Evolutionary conservation across 2,329 filamentous ascomycete species (phyloP).

Genomic region (Fusarium lateritium): DNA sequence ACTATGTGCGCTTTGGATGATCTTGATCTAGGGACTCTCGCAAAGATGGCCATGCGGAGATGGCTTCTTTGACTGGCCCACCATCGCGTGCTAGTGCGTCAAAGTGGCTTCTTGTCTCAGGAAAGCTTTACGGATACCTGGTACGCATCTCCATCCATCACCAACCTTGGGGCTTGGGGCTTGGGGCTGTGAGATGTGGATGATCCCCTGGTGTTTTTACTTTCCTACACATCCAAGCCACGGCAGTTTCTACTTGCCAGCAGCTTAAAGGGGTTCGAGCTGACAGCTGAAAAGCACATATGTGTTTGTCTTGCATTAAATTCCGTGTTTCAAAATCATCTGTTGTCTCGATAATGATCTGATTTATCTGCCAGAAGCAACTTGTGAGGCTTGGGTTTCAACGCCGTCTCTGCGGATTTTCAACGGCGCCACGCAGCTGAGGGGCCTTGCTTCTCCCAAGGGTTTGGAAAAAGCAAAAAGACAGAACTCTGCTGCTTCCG

Average conservation of each 20-base stretch:
- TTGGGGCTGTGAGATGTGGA: conserved; percentile 3
- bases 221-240: not conserved
- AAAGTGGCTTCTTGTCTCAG: conserved; percentile 33
- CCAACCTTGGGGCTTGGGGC: not conserved
- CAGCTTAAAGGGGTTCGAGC: not conserved
- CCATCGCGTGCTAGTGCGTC: conserved; percentile 21
- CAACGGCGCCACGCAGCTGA: conserved; percentile 8
- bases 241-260: not conserved
- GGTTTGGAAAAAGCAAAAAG: conserved; percentile 32
- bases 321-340: conserved; percentile 13
- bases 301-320: conserved; percentile 5
- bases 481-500: not conserved
- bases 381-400: conserved; percentile 8
- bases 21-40: conserved; percentile 18
- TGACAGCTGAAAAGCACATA: conserved; percentile 11
- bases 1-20: conserved; percentile 3
- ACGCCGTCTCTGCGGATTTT: conserved; percentile 7
- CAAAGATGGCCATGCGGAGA: conserved; percentile 19
- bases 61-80: conserved; percentile 13
- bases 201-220: not conserved
- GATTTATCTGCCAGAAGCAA: conserved; percentile 35
- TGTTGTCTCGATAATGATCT: conserved; percentile 24
- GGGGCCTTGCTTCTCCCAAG: conserved; percentile 18
- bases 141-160: conserved; percentile 8
- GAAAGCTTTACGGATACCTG: conserved; percentile 6